Conservation (phyloP, 306 rosid species). For the Citrullus amarus region DNA sequence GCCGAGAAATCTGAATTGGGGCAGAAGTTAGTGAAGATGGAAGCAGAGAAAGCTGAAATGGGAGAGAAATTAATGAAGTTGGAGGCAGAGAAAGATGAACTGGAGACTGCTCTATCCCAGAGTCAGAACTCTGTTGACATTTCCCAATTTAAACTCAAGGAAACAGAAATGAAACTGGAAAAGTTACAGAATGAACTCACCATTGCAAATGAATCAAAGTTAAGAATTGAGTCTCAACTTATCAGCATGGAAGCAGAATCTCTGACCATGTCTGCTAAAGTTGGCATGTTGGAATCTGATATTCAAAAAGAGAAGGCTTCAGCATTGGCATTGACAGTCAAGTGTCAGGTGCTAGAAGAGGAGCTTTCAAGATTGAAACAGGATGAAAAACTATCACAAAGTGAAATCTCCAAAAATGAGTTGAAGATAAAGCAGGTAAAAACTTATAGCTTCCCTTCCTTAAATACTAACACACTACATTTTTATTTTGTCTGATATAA, state of each 20-base stretch:
- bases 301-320: conserved; percentile 41
- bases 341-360: conserved; percentile 45
- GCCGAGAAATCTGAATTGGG: conserved; percentile 14
- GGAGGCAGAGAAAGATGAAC: conserved; percentile 50
- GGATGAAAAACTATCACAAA: conserved; percentile 38
- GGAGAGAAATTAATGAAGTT: conserved; percentile 38
- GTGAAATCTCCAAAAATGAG: conserved; percentile 31
- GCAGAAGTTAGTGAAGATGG: conserved; percentile 38
- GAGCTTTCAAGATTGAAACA: conserved; percentile 36
- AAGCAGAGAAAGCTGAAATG: conserved; percentile 26
- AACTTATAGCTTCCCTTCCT: conserved; percentile 7
- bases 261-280: conserved; percentile 39
- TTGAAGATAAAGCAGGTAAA: conserved; percentile 72
- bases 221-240: conserved; percentile 49
- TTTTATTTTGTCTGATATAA: not conserved
- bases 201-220: conserved; percentile 39
- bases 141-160: conserved; percentile 43
- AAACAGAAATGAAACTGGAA: conserved; percentile 45
- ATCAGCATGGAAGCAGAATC: conserved; percentile 51
- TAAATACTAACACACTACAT: not conserved
- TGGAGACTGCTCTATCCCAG: conserved; percentile 38
- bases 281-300: conserved; percentile 42
- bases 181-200: conserved; percentile 46
- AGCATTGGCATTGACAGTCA: conserved; percentile 32
- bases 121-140: conserved; percentile 41